Base-by-base conservation (phyloP, 768 basidiomycete genomes). In the Termitomyces sp. region DNA sequence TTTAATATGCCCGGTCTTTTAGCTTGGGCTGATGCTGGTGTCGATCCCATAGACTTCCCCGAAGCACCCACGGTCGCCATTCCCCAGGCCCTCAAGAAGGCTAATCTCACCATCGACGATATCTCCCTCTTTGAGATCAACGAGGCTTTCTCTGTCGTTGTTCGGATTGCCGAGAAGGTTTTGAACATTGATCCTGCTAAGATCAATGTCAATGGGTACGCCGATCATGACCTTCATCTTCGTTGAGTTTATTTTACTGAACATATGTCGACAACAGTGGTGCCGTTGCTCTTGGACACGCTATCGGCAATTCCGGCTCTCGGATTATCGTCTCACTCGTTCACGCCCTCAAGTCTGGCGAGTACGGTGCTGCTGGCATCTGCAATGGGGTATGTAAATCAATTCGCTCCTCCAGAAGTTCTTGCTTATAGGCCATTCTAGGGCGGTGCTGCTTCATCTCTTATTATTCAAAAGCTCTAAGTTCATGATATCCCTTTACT, bases 21-120 rank as follows among this genome's bases (percentile, higher is more conserved):
- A 98, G 96, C 94, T 7, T 98, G 92, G 77, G 94, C 97, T 61
- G 97, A 99, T 78, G 94, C 90, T 65, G 97, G 97, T 68, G 90
- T 96, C 64, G 93, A 94, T 20, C 97, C 97, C 34, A 90, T 98
- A 66, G 94, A 98, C 76, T 99, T 99, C 86, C 96, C 97, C 46
- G 82, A 86, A 67, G 97, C 97, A 29, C 97, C 97, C 12, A 92
- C 96, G 6, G 81, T 92, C 64, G 96, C 96, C 32, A 76, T 99
- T 43, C 97, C 97, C 25, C 75, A 85, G 60, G 97, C 97, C 12
- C 79, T 99, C 62, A 77, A 94, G 79, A 88, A 83, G 69, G 97
- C 96, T 25, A 91, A 91, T 67, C 80, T 98, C 60, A 85, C 86
- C 20, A 70, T 86, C 52, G 80, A 90, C 48, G 94, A 99, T 69